phyloP scores from a whole-genome alignment of 192 early-diverging fungal genomes.

The Rhizophagus sp. region DNA sequence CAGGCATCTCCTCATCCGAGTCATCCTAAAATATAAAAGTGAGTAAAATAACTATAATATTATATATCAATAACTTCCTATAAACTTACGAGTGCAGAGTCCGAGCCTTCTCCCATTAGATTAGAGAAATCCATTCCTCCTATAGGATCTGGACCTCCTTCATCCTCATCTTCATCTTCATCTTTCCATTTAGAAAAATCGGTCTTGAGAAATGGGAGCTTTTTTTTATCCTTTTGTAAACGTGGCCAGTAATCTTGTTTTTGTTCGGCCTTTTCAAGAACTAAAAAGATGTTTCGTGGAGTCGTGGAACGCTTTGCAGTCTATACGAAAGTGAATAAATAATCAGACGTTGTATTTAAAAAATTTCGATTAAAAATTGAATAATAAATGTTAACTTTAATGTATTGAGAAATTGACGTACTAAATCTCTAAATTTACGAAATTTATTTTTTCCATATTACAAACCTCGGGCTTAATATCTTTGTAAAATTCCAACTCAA shows the following conservation, averaged over 20 bases:
- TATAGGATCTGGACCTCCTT: conserved; percentile 42
- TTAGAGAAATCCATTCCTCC: conserved; percentile 71
- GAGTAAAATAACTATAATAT: no score
- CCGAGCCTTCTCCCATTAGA: conserved; percentile 53
- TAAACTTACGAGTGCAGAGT: no score
- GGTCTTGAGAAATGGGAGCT: conserved; percentile 80
- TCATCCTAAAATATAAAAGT: no score
- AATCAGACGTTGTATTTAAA: neutral
- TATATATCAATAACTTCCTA: no score
- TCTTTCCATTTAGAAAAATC: conserved; percentile 92
- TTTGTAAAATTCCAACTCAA: conserved; percentile 73
- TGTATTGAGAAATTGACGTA: neutral
- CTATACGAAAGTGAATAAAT: conserved; percentile 38
- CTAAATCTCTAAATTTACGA: neutral
- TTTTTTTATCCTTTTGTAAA: conserved; percentile 65
- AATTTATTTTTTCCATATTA: no score
- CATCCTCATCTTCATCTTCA: conserved; percentile 91
- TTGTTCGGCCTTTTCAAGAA: conserved; percentile 74
- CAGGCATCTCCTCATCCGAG: no score
- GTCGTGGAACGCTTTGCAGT: conserved; percentile 65
- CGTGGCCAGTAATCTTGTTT: conserved; percentile 80
- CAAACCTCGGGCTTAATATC: conserved; percentile 70
- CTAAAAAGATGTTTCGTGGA: conserved; percentile 64
- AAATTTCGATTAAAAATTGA: no score
- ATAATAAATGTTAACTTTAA: no score